Evolutionary conservation across 768 basidiomycete genomes (phyloP), one percentile per base, ranked within the genome.

Genomic region (Amanita muscaria): DNA sequence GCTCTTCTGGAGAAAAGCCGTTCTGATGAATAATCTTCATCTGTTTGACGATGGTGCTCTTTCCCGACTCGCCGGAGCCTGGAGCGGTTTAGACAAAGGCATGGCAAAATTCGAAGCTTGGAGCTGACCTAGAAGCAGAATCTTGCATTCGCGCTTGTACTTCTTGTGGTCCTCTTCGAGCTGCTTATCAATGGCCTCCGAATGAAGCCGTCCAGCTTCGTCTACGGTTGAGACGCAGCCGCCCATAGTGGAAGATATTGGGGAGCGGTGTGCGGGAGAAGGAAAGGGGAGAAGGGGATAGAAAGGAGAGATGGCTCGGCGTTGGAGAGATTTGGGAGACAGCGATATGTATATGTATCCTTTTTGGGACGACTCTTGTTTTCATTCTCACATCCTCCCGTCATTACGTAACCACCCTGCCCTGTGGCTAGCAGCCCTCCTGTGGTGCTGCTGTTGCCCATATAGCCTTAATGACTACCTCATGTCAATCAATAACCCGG

Each of bases 11-110:
- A 2, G 81, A 77, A 64, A 91, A 98, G 10, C 93, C 93, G 49
- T 83, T 80, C 61, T 94, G 88, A 61, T 98, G 88, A 39, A 97
- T 92, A 47, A 97, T 93, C 73, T 94, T 96, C 92, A 98, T 96
- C 63, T 98, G 93, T 60, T 98, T 97, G 27, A 96, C 91, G 51
- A 98, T 90, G 0, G 93, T 98, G 3, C 80, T 83, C 66, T 97
- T 97, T 5, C 93, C 94, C 1, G 86, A 88, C 68, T 94, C 91
- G 55, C 93, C 90, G 11, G 91, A 92, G 44, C 93, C 92, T 93
- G 53, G 15, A 33, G 23, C 30, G 5, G 7, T 14, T 42, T 16
- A 19, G 27, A 12, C 27, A 25, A 27, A 3, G 32, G 25, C 18
- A n/a, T 40, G 33, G n/a, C 30, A 37, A 27, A 18, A 23, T 15